Evolutionary conservation across 2,329 filamentous ascomycete species (phyloP).

Genomic region (Lasiodiplodia sp.): DNA sequence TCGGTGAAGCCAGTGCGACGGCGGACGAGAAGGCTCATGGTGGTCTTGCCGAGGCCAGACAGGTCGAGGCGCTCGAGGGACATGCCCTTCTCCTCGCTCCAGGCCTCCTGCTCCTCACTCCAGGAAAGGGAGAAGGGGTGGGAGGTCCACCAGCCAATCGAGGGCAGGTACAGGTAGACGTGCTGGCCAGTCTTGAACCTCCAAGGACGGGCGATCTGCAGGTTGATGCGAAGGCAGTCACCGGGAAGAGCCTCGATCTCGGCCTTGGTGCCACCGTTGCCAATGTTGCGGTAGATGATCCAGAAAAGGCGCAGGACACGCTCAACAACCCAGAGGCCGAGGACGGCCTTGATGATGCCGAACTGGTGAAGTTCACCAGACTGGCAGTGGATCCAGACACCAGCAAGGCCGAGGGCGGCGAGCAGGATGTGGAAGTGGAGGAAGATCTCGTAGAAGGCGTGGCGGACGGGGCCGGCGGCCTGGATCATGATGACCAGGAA

Average conservation of each 20-base stretch:
- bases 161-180: slow-evolving; percentile 79
- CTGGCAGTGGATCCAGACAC: slow-evolving; percentile 71
- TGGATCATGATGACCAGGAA: slow-evolving; percentile 72
- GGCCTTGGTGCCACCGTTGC: slow-evolving; percentile 70
- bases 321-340: slow-evolving; percentile 73
- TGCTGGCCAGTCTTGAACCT: slow-evolving; percentile 77
- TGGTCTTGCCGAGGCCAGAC: slow-evolving; percentile 59
- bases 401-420: slow-evolving; percentile 66
- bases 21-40: slow-evolving; percentile 83
- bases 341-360: slow-evolving; percentile 66
- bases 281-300: slow-evolving; percentile 71
- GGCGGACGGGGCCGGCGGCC: slow-evolving; percentile 73
- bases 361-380: slow-evolving; percentile 63
- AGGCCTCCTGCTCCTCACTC: slow-evolving; percentile 67
- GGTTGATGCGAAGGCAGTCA: slow-evolving; percentile 75
- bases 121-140: slow-evolving; percentile 83
- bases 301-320: slow-evolving; percentile 66
- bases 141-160: slow-evolving; percentile 74
- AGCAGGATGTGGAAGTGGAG: slow-evolving; percentile 74
- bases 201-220: slow-evolving; percentile 80
- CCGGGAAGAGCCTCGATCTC: slow-evolving; percentile 78
- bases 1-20: slow-evolving; percentile 89
- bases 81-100: slow-evolving; percentile 53
- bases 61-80: slow-evolving; percentile 55
- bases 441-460: slow-evolving; percentile 83